Conservation (phyloP, 2,329 filamentous ascomycete genomes). For the Annulohypoxylon truncatum region DNA sequence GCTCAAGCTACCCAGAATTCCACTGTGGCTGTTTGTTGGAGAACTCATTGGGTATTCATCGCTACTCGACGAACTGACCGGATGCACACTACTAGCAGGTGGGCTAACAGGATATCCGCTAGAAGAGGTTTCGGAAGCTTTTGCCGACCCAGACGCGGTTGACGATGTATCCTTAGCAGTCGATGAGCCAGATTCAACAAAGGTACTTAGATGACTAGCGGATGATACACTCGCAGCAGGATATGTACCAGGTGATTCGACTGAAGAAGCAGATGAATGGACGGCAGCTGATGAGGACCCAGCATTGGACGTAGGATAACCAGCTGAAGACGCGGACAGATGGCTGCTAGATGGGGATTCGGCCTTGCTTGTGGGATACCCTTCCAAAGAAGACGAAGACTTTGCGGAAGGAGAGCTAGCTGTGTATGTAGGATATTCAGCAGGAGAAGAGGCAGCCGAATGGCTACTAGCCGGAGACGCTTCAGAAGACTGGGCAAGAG, state of each 20-base stretch:
- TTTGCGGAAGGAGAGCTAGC: constrained; percentile 17
- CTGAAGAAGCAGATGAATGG: constrained; percentile 22
- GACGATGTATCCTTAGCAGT: constrained; percentile 4
- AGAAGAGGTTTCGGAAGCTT: constrained; percentile 1
- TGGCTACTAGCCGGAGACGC: constrained; percentile 18
- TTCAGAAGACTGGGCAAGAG: constrained; percentile 3
- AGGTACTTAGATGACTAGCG: constrained; percentile 11
- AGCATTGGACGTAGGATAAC: constrained; percentile 12
- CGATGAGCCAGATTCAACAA: constrained; percentile 11
- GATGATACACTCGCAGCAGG: constrained; percentile 16
- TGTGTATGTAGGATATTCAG: constrained; percentile 22
- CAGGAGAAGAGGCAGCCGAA: constrained; percentile 23
- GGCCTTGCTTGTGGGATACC: constrained; percentile 3
- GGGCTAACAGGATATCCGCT: background rate
- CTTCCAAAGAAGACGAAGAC: constrained; percentile 9
- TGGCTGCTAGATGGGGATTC: constrained; percentile 11
- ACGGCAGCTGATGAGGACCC: constrained; percentile 7
- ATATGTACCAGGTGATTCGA: constrained; percentile 14
- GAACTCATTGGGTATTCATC: constrained; percentile 25
- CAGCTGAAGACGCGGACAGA: background rate
- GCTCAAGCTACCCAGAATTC: constrained; percentile 48
- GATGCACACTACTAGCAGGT: background rate
- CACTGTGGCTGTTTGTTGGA: constrained; percentile 34
- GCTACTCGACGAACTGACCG: constrained; percentile 3
- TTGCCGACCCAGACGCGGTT: background rate